Base-by-base conservation (phyloP, 2,329 filamentous ascomycete species). In the Atkinsonella hypoxylon region DNA sequence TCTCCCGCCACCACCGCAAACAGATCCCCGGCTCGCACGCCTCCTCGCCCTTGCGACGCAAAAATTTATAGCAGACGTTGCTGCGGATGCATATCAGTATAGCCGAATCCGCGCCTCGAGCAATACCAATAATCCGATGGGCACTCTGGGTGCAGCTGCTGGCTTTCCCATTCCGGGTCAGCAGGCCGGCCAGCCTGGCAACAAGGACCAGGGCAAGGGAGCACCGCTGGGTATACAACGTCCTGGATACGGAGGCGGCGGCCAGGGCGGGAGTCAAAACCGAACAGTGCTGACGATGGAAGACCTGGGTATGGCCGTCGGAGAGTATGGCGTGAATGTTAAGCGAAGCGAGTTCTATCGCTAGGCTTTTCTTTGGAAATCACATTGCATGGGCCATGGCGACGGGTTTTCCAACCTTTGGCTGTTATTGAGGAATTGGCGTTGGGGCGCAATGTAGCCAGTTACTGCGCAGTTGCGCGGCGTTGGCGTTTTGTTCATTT, bases 261-360 rank as follows among this genome's bases (percentile, higher is more conserved):
- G 90, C 0, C 87, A 89, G 61, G 89, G 90, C 30, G 87, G 88
- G 1, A 87, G 83, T 50, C 88, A 94, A 71, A 95, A 94, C 56
- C 78, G 89, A 56, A 96, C 93, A 17, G 91, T 98, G 50, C 75
- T 98, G 55, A 97, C 93, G 1, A 97, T 98, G 93, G 93, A 98
- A 70, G 93, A 98, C 67, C 68, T 98, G 60, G 93, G 93, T 15
- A 97, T 97, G 89, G 93, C 93, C 1, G 91, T 97, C 31, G 87
- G 87, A 32, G 93, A 98, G 74, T 98, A 97, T 65, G 93, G 93
- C 1, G 89, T 98, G 48, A 98, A 95, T 64, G 87, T 97, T 49
- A 97, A 95, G 80, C 79, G 93, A 56, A 90, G 91, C 63, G 93
- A 98, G 71, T 98, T 97, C 65, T 98, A 98, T 67, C 79, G 90